Percentiles rank a stretch among this genome's conserved stretches.
Evolutionary conservation across 2,329 filamentous ascomycete species (phyloP).

Genomic region (Xylariales sp.): DNA sequence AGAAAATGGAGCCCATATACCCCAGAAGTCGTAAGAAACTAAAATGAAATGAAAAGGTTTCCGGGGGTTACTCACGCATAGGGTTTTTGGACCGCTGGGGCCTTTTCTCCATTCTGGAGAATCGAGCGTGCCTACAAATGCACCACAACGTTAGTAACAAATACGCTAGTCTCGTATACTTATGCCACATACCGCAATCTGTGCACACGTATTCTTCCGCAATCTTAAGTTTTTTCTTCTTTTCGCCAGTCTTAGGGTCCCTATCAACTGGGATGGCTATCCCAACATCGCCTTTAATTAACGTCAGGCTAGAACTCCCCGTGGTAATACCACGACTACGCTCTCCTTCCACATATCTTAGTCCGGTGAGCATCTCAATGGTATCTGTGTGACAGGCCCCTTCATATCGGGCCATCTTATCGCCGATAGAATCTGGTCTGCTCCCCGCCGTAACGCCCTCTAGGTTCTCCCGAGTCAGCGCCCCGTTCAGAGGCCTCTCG

Average conservation of each 20-base stretch:
- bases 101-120: constrained; percentile 97
- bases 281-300: constrained; percentile 87
- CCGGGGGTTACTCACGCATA: constrained; percentile 64
- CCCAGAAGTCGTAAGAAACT: neutral
- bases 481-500: constrained; percentile 73
- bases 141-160: constrained; percentile 31
- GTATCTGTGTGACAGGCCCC: constrained; percentile 81
- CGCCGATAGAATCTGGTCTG: constrained; percentile 79
- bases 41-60: neutral
- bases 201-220: constrained; percentile 93
- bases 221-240: constrained; percentile 89
- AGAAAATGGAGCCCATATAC: neutral
- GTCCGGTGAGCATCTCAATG: constrained; percentile 92
- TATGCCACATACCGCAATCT: constrained; percentile 77
- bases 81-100: constrained; percentile 89
- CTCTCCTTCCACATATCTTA: constrained; percentile 90
- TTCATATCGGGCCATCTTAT: constrained; percentile 88
- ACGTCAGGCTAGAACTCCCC: constrained; percentile 80
- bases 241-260: constrained; percentile 76
- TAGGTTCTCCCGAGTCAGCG: constrained; percentile 82
- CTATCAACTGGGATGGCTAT: constrained; percentile 86
- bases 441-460: constrained; percentile 75
- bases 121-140: constrained; percentile 75
- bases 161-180: neutral
- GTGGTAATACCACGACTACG: constrained; percentile 88